Conservation (phyloP, 768 basidiomycete genomes). For the Exsudoporus frostii region DNA sequence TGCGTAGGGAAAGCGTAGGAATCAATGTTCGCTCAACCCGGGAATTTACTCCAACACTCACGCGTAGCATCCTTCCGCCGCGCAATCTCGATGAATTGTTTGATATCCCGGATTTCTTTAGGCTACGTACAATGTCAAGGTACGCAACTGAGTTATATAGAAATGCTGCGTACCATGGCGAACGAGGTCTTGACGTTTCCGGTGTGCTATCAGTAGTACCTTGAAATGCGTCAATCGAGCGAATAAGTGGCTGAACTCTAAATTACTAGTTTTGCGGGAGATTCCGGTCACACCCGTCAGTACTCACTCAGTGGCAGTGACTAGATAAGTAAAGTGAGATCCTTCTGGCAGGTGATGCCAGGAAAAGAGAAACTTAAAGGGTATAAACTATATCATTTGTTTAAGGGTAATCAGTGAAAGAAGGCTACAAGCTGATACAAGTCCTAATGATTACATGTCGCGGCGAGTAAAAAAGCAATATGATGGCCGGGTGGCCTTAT, state of each 20-base stretch:
- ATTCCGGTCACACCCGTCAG: conserved; percentile 12
- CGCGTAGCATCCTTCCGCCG: conserved; percentile 96
- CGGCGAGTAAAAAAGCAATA: not conserved
- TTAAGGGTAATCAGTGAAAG: not conserved
- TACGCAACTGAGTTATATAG: not conserved
- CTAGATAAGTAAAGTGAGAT: not conserved
- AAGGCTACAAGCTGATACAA: conserved; percentile 23
- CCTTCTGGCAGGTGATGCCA: not conserved
- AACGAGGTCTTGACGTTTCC: conserved; percentile 12
- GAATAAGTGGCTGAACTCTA: conserved; percentile 33
- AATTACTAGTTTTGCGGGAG: conserved; percentile 27
- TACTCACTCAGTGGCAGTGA: too few species aligned
- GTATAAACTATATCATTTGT: not conserved
- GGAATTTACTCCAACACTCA: conserved; percentile 45
- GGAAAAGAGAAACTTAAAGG: not conserved
- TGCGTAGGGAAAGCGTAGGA: not conserved
- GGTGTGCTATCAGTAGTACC: not conserved
- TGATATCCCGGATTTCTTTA: conserved; percentile 98
- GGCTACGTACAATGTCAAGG: conserved; percentile 51
- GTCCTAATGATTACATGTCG: conserved; percentile 17
- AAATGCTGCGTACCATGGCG: conserved; percentile 27
- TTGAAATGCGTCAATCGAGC: not conserved
- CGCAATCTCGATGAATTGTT: conserved; percentile 96
- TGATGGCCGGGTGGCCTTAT: not conserved
- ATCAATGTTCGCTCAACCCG: not conserved